Percentiles rank a stretch among this genome's conserved stretches.
These are phyloP conservation scores for Xylariaceae sp. DNA, from an alignment of 2,329 filamentous ascomycete species.

Conservation along the genomic window DNA sequence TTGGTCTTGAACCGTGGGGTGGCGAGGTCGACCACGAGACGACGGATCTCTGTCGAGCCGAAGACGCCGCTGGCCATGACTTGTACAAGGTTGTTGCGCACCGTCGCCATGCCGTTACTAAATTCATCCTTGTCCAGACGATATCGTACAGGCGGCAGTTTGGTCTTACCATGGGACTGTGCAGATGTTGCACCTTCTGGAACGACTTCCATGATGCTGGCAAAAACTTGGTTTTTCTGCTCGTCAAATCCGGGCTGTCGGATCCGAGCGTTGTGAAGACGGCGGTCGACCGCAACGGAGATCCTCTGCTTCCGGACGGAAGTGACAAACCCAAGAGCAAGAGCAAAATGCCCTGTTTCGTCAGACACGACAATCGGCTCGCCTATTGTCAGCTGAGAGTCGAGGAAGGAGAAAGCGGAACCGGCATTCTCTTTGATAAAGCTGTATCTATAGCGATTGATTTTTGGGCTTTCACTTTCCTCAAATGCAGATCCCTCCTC, in stretches of 20 bases:
- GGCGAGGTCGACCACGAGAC: constrained; percentile 74
- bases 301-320: constrained; percentile 73
- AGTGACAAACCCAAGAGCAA: constrained; percentile 88
- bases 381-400: constrained; percentile 82
- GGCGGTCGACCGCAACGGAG: constrained; percentile 84
- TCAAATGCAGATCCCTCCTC: constrained; percentile 72
- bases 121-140: constrained; percentile 97
- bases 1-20: constrained; percentile 69
- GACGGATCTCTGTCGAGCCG: constrained; percentile 69
- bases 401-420: constrained; percentile 75
- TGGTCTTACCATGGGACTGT: constrained; percentile 50
- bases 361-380: constrained; percentile 97
- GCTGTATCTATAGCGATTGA: constrained; percentile 86
- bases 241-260: constrained; percentile 74
- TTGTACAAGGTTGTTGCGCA: constrained; percentile 89
- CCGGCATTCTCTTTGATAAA: constrained; percentile 68
- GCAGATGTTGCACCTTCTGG: constrained; percentile 52
- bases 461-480: constrained; percentile 69
- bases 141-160: constrained; percentile 63
- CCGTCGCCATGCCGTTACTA: constrained; percentile 93
- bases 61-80: constrained; percentile 80
- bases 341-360: constrained; percentile 89
- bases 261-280: constrained; percentile 81
- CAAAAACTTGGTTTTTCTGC: constrained; percentile 77
- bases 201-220: constrained; percentile 84